Base-by-base conservation (phyloP, 2,329 filamentous ascomycete genomes). In the Periconia macrospinosa region DNA sequence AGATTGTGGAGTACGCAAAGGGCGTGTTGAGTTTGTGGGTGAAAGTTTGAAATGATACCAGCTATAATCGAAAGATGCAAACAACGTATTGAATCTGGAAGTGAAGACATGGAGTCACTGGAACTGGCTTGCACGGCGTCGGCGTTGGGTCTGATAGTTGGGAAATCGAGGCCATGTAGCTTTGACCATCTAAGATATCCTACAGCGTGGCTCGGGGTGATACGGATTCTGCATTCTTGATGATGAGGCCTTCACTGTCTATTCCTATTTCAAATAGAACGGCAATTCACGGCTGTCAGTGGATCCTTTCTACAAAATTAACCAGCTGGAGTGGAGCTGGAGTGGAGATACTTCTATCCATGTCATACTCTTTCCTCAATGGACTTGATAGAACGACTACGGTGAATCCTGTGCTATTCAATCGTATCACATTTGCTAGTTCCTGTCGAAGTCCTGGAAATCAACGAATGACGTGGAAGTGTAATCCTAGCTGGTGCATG, bases 1-100 rank as follows among this genome's bases (percentile, higher is more conserved):
- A 99, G 82, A 97, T 99, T 77, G 90, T 95, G 52, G 91, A 97
- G 77, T 99, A 97, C 75, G 87, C 92, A 48, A 96, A 96, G 72
- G 79, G 79, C 14, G 79, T 81, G 49, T 56, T 81, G 54, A 76
- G 66, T 47, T 58, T 81, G 55, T 81, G 78, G 78, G 56, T 79
- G 59, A 80, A 80, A 71, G 79, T 81, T 13, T 81, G 64, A 57
- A 54, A 18, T 20, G n/a, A 18, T 30, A 46, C 13, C 30, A 7
- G 33, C 30, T 37, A 37, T 6, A 37, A 8, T 27, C 8, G 23
- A 27, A 27, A 27, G 23, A 27, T 27, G 23, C 23, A 27, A 27
- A 27, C 8, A 8, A 27, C 23, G 23, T 27, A 8, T 27, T 27
- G 8, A 27, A 27, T 27, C 23, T 8, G 23, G 3, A 27, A 8